Evolutionary conservation across 2,329 filamentous ascomycete species (phyloP).

Genomic region (Penicillium sp.): DNA sequence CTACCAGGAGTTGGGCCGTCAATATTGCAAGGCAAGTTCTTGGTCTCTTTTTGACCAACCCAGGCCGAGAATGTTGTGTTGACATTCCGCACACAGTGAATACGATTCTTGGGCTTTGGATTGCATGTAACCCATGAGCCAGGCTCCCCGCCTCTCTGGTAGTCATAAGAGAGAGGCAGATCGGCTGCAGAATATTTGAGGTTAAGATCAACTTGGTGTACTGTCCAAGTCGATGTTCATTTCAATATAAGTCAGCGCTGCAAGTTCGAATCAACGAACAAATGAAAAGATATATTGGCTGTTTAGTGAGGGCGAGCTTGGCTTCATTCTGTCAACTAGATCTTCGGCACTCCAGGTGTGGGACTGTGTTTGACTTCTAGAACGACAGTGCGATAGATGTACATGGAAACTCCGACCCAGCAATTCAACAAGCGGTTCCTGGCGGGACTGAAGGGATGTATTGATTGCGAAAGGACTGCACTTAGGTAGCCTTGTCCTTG

Average conservation of each 20-base stretch:
- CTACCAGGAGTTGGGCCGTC: too few species aligned
- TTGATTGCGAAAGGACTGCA: neutral
- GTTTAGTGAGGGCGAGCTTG: slow-evolving; percentile 16
- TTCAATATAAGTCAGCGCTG: neutral
- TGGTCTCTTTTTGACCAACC: too few species aligned
- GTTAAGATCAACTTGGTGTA: too few species aligned
- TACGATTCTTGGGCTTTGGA: too few species aligned
- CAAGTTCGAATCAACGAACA: slow-evolving; percentile 7
- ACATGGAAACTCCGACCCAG: slow-evolving; percentile 26
- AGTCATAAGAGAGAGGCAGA: too few species aligned
- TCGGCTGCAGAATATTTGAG: too few species aligned
- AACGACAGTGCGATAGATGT: slow-evolving; percentile 32
- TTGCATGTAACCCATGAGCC: too few species aligned
- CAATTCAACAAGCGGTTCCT: slow-evolving; percentile 7
- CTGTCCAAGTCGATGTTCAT: too few species aligned
- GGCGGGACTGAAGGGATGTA: slow-evolving; percentile 2
- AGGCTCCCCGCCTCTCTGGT: too few species aligned
- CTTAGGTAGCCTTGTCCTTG: slow-evolving; percentile 68
- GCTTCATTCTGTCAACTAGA: slow-evolving; percentile 26
- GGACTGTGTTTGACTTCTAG: slow-evolving; percentile 15
- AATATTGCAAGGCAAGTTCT: too few species aligned
- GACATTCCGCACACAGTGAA: too few species aligned
- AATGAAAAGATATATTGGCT: slow-evolving; percentile 17
- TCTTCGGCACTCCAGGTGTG: slow-evolving; percentile 9
- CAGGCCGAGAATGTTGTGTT: too few species aligned